Evolutionary conservation across 257 asterid species (phyloP).

Genomic region (Paulownia fortunei): DNA sequence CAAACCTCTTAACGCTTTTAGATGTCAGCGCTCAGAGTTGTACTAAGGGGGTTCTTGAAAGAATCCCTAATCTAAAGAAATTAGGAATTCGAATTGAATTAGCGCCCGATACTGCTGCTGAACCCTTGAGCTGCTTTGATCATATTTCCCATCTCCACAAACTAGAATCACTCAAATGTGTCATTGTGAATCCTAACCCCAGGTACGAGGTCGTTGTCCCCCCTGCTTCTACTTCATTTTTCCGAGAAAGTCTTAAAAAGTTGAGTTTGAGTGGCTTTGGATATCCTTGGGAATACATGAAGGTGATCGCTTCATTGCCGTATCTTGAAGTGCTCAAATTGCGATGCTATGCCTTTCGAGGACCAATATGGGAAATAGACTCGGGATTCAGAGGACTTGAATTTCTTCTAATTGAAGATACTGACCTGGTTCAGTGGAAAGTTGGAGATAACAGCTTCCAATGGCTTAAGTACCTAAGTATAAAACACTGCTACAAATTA

Average conservation of each 20-base stretch:
- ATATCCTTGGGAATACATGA: slow-evolving; percentile 13
- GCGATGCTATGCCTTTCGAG: neutral
- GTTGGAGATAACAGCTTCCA: neutral
- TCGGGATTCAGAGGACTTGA: neutral
- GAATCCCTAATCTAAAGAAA: neutral
- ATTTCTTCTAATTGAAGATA: slow-evolving; percentile 16
- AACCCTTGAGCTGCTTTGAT: neutral
- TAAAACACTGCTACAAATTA: slow-evolving; percentile 10
- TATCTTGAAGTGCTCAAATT: neutral
- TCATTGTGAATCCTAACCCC: no score
- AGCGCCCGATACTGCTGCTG: neutral
- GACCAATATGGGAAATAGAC: neutral
- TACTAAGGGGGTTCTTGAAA: neutral
- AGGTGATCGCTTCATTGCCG: neutral
- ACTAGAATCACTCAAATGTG: neutral
- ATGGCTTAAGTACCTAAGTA: neutral
- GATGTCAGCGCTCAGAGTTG: neutral
- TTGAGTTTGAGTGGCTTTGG: slow-evolving; percentile 8
- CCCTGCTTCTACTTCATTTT: neutral
- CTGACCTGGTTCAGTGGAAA: slow-evolving; percentile 16
- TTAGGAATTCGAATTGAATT: slow-evolving; percentile 14
- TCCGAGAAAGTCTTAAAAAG: neutral
- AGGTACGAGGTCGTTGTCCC: neutral
- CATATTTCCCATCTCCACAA: neutral
- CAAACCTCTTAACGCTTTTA: neutral